Percentiles rank a stretch among this genome's conserved stretches.
These are phyloP conservation scores for Yamadazyma buinensis DNA, from an alignment of 1,139 yeast genomes.

Conservation along the genomic window DNA sequence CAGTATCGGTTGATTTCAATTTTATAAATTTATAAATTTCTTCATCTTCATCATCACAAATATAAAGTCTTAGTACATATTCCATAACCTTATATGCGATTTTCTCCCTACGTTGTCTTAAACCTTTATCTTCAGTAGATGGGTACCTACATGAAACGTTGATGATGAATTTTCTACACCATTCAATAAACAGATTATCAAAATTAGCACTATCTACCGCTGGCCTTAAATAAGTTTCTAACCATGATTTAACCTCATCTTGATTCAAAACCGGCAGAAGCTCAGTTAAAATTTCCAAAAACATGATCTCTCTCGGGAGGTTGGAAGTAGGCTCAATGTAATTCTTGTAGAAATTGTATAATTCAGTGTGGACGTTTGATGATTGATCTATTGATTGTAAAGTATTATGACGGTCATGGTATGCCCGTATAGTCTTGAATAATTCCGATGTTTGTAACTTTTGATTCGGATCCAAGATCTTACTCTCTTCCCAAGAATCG, in stretches of 20 bases:
- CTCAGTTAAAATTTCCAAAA: constrained; percentile 42
- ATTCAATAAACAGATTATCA: constrained; percentile 36
- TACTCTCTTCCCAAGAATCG: constrained; percentile 21
- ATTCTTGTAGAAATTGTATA: constrained; percentile 40
- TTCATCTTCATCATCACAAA: constrained; percentile 19
- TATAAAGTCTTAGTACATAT: constrained; percentile 26
- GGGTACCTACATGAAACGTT: constrained; percentile 24
- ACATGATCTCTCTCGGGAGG: constrained; percentile 36
- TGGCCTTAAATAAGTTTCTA: constrained; percentile 46
- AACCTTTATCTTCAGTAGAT: constrained; percentile 24
- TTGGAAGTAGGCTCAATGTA: constrained; percentile 31
- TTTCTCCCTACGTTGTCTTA: constrained; percentile 18
- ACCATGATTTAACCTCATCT: constrained; percentile 48
- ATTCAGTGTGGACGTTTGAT: constrained; percentile 46
- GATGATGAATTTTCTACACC: constrained; percentile 39
- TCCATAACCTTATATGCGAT: constrained; percentile 27
- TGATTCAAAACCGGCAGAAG: constrained; percentile 37
- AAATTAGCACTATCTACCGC: constrained; percentile 63
- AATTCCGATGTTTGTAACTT: constrained; percentile 12
- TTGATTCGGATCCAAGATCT: constrained; percentile 10
- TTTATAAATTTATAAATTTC: constrained; percentile 16
- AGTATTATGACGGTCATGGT: constrained; percentile 39
- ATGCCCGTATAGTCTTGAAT: constrained; percentile 14
- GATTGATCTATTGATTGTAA: constrained; percentile 29
- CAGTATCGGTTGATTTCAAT: constrained; percentile 16